Evolutionary conservation across 352 stramenopile genomes (phyloP), one percentile per base, ranked within the genome.

Genomic region (Plasmopara halstedii): DNA sequence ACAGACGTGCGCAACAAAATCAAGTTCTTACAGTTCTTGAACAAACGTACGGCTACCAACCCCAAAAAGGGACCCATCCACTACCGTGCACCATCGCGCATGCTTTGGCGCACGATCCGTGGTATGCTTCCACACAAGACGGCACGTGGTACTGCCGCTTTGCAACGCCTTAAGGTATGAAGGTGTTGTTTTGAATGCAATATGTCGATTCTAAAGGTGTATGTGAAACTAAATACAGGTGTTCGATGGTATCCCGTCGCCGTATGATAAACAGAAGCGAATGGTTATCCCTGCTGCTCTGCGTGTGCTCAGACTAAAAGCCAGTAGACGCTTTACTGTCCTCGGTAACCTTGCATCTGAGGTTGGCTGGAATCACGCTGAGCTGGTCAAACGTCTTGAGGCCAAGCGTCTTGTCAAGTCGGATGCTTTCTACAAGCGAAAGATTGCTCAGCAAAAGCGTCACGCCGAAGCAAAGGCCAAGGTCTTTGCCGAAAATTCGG

Each of bases 71-170:
- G 96, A 57, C 97, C 97, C 42, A 94, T 98, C 67, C 95, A 99
- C 81, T 98, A 98, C 93, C 96, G 96, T 68, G 81, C 86, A 20
- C 97, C 97, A 39, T 95, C 95, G 53, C 73, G 85, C 35, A 99
- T 99, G 78, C 64, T 91, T 53, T 89, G 78, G 80, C 76, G 78
- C 46, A 86, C 83, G 39, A 80, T 99, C 58, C 95, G 95, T 73
- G 96, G 97, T 57, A 99, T 99, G 97, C 74, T 99, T 50, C 92
- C 97, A 43, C 96, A 99, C 78, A 99, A 99, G 91, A 98, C 95
- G 40, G 77, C 80, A 37, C 91, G 96, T 69, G 97, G 97, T 73
- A 74, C 95, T 58, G 85, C 87, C 32, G 97, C 97, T 22, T 78
- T 99, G 45, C 79, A 86, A 62, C 91, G 95, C 70, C 77, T 99